These are phyloP conservation scores for Wallacemonas collosoma DNA, from an alignment of 208 protist species.

Conservation along the genomic window DNA sequence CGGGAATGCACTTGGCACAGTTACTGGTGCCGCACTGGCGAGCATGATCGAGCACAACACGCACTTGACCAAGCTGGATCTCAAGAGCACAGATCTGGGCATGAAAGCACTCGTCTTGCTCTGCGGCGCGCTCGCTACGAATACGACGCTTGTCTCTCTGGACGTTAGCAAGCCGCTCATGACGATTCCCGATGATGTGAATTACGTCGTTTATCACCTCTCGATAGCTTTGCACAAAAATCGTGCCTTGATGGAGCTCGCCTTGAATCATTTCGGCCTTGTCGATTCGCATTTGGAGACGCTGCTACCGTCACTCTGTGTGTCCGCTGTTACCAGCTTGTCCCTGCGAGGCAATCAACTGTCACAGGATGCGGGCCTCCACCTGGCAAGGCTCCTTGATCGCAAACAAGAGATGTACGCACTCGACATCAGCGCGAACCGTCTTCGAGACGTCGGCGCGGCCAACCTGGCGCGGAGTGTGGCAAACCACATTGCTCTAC, in stretches of 20 bases:
- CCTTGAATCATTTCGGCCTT: conserved; percentile 56
- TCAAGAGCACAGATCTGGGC: conserved; percentile 53
- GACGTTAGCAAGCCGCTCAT: conserved; percentile 71
- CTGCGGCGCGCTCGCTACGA: conserved; percentile 33
- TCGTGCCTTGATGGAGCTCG: conserved; percentile 43
- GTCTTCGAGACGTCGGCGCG: conserved; percentile 63
- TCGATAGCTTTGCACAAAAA: conserved; percentile 48
- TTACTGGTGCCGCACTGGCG: conserved; percentile 36
- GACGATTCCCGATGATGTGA: conserved; percentile 55
- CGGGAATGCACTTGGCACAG: conserved; percentile 61
- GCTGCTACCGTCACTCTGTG: conserved; percentile 52
- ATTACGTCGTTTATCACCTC: conserved; percentile 72
- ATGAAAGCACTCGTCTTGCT: conserved; percentile 66
- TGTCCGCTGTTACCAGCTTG: conserved; percentile 41
- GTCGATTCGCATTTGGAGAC: conserved; percentile 45
- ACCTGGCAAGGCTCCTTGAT: conserved; percentile 59
- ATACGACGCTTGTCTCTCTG: conserved; percentile 49
- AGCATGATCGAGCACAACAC: conserved; percentile 37
- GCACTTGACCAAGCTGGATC: conserved; percentile 47
- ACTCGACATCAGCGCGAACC: conserved; percentile 68
- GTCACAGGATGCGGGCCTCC: conserved; percentile 54
- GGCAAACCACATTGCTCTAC: conserved; percentile 40
- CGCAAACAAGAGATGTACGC: conserved; percentile 50
- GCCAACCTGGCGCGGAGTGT: conserved; percentile 39
- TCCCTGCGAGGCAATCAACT: conserved; percentile 71